Percentiles rank a stretch among this genome's conserved stretches.
Evolutionary conservation across 1,284 basidiomycete genomes (phyloP).

Genomic region (Microbotryomycetes sp.): DNA sequence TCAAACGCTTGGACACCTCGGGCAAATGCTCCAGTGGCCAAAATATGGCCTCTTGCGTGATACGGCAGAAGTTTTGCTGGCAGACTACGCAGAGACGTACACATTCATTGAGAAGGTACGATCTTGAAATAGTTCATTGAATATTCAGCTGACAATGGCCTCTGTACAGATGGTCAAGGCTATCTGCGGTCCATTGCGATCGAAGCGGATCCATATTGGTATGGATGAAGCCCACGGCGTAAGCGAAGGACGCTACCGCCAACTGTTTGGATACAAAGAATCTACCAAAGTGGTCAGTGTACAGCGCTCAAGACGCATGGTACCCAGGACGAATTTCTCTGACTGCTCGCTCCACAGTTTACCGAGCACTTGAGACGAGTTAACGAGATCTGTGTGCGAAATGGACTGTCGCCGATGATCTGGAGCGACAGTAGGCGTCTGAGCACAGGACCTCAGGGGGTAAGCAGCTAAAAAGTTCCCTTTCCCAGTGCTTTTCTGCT

Average conservation of each 20-base stretch:
- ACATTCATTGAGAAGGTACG: slow-evolving; percentile 38
- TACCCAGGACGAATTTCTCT: no score
- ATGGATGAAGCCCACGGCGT: slow-evolving; percentile 42
- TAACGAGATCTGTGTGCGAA: slow-evolving; percentile 36
- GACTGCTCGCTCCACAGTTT: slow-evolving; percentile 20
- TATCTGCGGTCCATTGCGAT: slow-evolving; percentile 38
- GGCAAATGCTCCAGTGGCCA: slow-evolving; percentile 44
- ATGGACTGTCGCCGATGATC: slow-evolving; percentile 40
- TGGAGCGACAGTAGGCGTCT: slow-evolving; percentile 38
- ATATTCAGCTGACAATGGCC: not conserved
- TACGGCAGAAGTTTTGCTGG: slow-evolving; percentile 41
- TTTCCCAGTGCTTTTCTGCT: slow-evolving; percentile 40
- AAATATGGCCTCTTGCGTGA: slow-evolving; percentile 39
- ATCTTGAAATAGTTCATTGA: no score
- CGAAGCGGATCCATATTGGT: slow-evolving; percentile 39
- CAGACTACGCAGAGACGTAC: slow-evolving; percentile 39
- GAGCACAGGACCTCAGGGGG: no score
- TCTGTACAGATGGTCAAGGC: slow-evolving; percentile 33
- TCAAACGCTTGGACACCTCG: slow-evolving; percentile 43
- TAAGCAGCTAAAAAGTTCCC: no score
- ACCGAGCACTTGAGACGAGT: slow-evolving; percentile 37
- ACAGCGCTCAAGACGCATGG: not conserved
- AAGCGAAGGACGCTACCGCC: slow-evolving; percentile 40
- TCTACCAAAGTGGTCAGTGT: slow-evolving; percentile 30
- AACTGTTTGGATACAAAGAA: slow-evolving; percentile 40